Base-by-base conservation (phyloP, 2,329 filamentous ascomycete species). In the Elsinoe arachidis region DNA sequence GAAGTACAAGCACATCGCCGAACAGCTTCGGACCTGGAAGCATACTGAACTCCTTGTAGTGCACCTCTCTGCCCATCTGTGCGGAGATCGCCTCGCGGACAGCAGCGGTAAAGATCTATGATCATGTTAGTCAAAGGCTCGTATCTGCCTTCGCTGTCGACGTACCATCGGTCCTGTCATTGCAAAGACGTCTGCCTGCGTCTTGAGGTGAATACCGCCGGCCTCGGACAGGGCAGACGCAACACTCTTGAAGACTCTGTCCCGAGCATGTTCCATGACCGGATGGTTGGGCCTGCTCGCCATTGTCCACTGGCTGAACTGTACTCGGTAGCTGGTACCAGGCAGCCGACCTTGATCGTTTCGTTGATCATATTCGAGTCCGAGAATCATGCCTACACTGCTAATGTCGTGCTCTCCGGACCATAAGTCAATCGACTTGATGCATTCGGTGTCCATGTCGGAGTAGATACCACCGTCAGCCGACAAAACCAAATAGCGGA, bases 381-480 rank as follows among this genome's bases (percentile, higher is more conserved):
- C 62, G 11, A 63, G 34, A 12, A 63, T 60, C 26, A 63, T 30
- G 17, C 53, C 53, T 12, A 49, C 55, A 5, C 26, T 43, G 12
- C 52, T 57, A 15, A 34, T 34, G 11, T 56, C 30, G 21, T 61
- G 37, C 19, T 34, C n/a, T 14, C 61, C 58, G 14, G 62, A 58
- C 62, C 62, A 64, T 11, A 58, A 47, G 21, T 60, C 51, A 19
- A 62, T 59, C 7, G 60, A 59, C 30, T 56, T 44, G 14, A 46
- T 37, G 51, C 61, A 62, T 12, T 57, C 58, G 11, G 59, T 61
- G 52, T 64, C 63, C n/a, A 63, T 59, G 35, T 64, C 63, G n/a
- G 54, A 30, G 55, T 64, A 64, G 1, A 60, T 55, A 33, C 63
- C 63, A 30, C 63, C 61, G 10, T 64, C 61, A 4, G 56, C 57